Evolutionary conservation across 2,329 filamentous ascomycete genomes (phyloP).

Genomic region (Neopestalotiopsis sp.): DNA sequence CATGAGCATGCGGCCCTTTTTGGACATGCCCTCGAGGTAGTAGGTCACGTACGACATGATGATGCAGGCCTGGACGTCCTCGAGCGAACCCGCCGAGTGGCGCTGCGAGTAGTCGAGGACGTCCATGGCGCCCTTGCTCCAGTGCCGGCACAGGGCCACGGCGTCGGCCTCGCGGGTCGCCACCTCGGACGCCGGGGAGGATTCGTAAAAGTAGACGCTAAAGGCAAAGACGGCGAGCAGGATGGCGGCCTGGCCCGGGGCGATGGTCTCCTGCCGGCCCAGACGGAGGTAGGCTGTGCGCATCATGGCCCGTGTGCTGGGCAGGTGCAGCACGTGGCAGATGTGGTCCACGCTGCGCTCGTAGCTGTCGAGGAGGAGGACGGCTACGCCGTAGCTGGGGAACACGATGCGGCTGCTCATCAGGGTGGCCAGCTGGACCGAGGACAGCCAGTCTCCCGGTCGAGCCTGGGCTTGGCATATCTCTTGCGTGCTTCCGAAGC

Average conservation of each 20-base stretch:
- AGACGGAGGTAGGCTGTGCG: conserved; percentile 28
- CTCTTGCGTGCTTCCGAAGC: conserved; percentile 20
- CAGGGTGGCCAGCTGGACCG: background rate
- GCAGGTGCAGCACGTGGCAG: conserved; percentile 29
- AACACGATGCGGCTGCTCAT: conserved; percentile 21
- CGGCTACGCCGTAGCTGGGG: conserved; percentile 25
- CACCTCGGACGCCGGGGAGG: conserved; percentile 23
- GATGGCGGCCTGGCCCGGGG: conserved; percentile 29
- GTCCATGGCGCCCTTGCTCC: conserved; percentile 23
- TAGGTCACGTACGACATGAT: conserved; percentile 25
- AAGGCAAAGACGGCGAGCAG: conserved; percentile 32
- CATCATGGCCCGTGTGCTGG: conserved; percentile 27
- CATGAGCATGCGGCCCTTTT: conserved; percentile 24
- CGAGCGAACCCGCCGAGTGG: conserved; percentile 24
- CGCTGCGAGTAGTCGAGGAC: conserved; percentile 26
- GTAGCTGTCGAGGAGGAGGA: conserved; percentile 27
- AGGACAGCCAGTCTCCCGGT: background rate
- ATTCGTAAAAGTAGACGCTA: conserved; percentile 29
- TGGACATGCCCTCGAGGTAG: conserved; percentile 26
- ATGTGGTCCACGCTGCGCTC: conserved; percentile 27
- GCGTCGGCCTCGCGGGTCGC: conserved; percentile 25
- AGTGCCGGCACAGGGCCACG: conserved; percentile 21
- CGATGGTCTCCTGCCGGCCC: conserved; percentile 24
- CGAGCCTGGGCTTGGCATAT: conserved; percentile 20
- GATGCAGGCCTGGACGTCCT: conserved; percentile 27